Base-by-base conservation (phyloP, 2,329 filamentous ascomycete genomes). In the Curvularia verruculosa region DNA sequence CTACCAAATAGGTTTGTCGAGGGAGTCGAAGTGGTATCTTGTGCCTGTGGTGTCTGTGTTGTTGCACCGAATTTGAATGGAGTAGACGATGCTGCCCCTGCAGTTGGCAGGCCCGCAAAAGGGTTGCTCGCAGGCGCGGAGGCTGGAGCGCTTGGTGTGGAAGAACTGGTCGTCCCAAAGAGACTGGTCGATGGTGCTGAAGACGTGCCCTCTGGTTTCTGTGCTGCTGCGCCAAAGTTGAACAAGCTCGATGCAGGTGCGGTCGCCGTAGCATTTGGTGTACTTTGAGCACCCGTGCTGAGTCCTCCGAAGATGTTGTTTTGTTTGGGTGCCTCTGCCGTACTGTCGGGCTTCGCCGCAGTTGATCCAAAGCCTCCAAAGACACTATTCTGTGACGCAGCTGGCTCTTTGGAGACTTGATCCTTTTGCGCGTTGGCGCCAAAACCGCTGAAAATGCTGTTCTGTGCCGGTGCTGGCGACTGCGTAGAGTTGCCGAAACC, bases 361-460 rank as follows among this genome's bases (percentile, higher is more conserved):
- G 60, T 60, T 21, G 62, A 50, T 21, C 65, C 67, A 50, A 64
- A 69, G n/a, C 58, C 61, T 46, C 54, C 54, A 44, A 66, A 66
- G 13, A 54, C 24, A 19, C 51, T 61, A 41, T 58, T 52, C n/a
- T 59, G 48, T 9, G 65, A 58, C 9, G 60, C 46, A 21, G 63
- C 49, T 19, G 49, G 28, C 19, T 49, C 45, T 34, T 54, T 54
- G 46, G 55, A 13, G 6, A 46, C 12, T 23, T 58, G 46, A 3
- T 45, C 41, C 46, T 54, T 59, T 18, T 61, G 65, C 8, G 58
- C 29, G 19, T 59, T 40, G 5, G 54, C 45, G 28, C 63, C 59
- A n/a, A 66, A 63, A 9, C 54, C 58, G 28, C 49, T 46, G 37
- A 69, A 69, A 12, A 60, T 46, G 36, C 31, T 57, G 31, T 46